A percentile compares a stretch with the other conserved stretches of the same genome.
These are phyloP conservation scores for Barbatosphaeria neglecta DNA, from an alignment of 495 filamentous ascomycete genomes.

Conservation along the genomic window DNA sequence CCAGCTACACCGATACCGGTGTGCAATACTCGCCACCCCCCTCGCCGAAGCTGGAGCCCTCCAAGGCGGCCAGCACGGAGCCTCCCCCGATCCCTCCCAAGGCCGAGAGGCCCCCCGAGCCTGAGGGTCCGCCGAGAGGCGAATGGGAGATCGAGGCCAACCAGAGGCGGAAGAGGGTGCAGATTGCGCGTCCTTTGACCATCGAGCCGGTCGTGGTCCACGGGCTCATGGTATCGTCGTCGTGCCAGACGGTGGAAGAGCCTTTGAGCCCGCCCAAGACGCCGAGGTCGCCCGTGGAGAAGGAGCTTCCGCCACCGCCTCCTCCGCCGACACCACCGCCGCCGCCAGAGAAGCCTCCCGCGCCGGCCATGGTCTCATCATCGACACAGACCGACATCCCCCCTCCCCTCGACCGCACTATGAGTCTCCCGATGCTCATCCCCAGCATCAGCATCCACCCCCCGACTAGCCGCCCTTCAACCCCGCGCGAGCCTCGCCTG, in stretches of 20 bases:
- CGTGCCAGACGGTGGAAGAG: slow-evolving; percentile 59
- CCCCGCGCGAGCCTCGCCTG: slow-evolving; percentile 39
- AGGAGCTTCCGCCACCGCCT: slow-evolving; percentile 8
- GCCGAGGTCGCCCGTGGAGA: slow-evolving; percentile 38
- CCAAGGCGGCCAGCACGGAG: slow-evolving; percentile 30
- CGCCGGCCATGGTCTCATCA: slow-evolving; percentile 22
- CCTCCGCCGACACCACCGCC: slow-evolving; percentile 11
- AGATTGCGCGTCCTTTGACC: slow-evolving; percentile 26
- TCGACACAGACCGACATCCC: slow-evolving; percentile 61
- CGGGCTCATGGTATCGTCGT: slow-evolving; percentile 54
- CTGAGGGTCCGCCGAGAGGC: slow-evolving; percentile 28
- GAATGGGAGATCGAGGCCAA: slow-evolving; percentile 58
- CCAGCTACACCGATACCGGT: slow-evolving; percentile 56
- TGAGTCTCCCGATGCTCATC: slow-evolving; percentile 32
- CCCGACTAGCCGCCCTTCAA: slow-evolving; percentile 39
- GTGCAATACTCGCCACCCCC: slow-evolving; percentile 74
- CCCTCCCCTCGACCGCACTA: slow-evolving; percentile 17
- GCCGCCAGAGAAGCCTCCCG: slow-evolving; percentile 5
- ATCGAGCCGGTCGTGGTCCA: slow-evolving; percentile 20
- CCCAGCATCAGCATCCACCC: slow-evolving; percentile 53
- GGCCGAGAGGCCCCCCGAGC: slow-evolving; percentile 20
- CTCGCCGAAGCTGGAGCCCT: slow-evolving; percentile 46
- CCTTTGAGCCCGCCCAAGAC: slow-evolving; percentile 59
- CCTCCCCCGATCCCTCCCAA: slow-evolving; percentile 12
- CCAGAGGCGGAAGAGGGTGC: slow-evolving; percentile 54